Evolutionary conservation across 495 filamentous ascomycete species (phyloP), one percentile per base, ranked within the genome.

Genomic region (Parmelia sp.): DNA sequence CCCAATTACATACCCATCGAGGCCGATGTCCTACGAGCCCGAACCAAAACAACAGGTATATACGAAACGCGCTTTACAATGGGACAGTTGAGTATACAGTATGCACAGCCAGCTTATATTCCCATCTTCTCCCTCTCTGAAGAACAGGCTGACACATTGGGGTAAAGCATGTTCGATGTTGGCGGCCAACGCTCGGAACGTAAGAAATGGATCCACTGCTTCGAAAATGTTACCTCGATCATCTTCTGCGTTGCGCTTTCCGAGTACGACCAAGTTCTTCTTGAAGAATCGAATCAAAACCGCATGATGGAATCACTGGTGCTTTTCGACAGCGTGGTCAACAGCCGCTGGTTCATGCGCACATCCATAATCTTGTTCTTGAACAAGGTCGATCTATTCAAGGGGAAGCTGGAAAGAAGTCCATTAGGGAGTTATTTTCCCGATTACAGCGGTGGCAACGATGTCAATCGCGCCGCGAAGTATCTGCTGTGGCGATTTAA

Each of bases 171-270:
- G 94, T 98, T 98, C 73, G 94, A 98, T 74, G 94, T 98, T 27
- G 94, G 94, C 64, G 94, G 94, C 39, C 94, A 98, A 78, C 81
- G 94, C 69, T 96, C 92, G 74, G 94, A 98, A 74, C 85, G 94
- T 61, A 98, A 98, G 78, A 98, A 98, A 77, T 98, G 94, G 94
- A 98, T 98, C 71, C 94, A 98, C 77, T 98, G 94, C 79, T 98
- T 98, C 74, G 94, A 98, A 74, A 96, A 97, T 68, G 94, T 98
- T 68, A 98, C 94, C 14, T 98, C 94, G n/a, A 98, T 98, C 75
- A 97, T 98, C 70, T 98, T 98, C 79, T 97, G 94, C 70, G 94
- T 98, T 53, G 95, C 94, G 25, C 79, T 98, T 68, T 97, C 95
- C 80, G 94, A 98, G 75, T 98, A 98, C 74, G 94, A 98, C 72